Conservation (phyloP, 257 asterid genomes). For the Ilex aquifolium region DNA sequence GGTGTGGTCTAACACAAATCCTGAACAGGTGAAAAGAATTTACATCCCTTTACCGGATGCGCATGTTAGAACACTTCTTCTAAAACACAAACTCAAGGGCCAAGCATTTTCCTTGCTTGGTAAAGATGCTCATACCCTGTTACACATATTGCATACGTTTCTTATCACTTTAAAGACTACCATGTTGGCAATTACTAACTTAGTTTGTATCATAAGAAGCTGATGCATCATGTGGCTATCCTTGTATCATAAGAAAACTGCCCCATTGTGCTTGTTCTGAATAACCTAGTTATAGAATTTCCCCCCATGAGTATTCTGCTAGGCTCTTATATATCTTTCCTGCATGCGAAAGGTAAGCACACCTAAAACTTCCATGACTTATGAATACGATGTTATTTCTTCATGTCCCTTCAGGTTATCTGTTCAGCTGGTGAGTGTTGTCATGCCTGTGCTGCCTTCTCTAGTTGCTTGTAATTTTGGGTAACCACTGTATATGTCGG, state of each 20-base stretch:
- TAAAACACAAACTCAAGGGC: constrained; percentile 88
- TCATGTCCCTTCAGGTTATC: constrained; percentile 84
- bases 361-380: constrained; percentile 52
- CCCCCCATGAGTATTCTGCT: too few relatives aligned
- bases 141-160: too few relatives aligned
- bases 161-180: too few relatives aligned
- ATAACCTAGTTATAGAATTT: too few relatives aligned
- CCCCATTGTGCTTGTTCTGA: too few relatives aligned
- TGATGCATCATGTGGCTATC: too few relatives aligned
- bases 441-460: constrained; percentile 92
- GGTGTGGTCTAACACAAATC: constrained; percentile 6
- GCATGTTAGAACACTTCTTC: constrained; percentile 69
- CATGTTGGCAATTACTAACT: too few relatives aligned
- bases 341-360: constrained; percentile 78
- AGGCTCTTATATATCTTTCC: too few relatives aligned
- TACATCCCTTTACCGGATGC: constrained; percentile 95
- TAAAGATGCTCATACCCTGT: constrained; percentile 17
- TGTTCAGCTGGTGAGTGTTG: constrained; percentile 92
- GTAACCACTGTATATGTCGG: constrained; percentile 94
- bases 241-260: too few relatives aligned
- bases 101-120: constrained; percentile 85
- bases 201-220: too few relatives aligned
- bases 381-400: constrained; percentile 54
- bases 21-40: constrained; percentile 84
- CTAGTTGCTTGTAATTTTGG: constrained; percentile 80